Conservation (phyloP, 768 basidiomycete species). For the Pisolithus microcarpus region DNA sequence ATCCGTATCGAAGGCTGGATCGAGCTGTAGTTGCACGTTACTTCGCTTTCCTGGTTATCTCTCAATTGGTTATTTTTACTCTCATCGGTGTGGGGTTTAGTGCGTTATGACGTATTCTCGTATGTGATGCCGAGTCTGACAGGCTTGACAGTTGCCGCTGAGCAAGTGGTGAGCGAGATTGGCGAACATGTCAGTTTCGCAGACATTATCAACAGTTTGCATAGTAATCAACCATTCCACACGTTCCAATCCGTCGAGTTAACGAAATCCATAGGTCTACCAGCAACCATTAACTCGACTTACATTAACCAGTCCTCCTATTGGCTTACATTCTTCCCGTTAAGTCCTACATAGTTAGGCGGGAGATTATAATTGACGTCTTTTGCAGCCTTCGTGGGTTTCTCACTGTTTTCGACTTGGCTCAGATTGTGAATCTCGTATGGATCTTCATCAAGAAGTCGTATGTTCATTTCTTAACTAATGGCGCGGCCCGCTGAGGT, state of each 20-base stretch:
- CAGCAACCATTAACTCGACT: conserved; percentile 68
- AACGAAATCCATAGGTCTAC: conserved; percentile 32
- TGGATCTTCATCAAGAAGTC: conserved; percentile 80
- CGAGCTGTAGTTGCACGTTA: conserved; percentile 90
- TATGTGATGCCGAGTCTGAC: background rate
- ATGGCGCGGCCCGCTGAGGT: conserved; percentile 2
- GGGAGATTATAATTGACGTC: conserved; percentile 4
- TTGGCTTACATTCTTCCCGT: conserved; percentile 95
- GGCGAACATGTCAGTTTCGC: conserved; percentile 40
- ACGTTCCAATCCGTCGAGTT: background rate
- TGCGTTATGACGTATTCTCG: conserved; percentile 29
- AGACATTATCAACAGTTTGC: conserved; percentile 39
- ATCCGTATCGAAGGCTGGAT: conserved; percentile 57
- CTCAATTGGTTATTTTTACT: conserved; percentile 91
- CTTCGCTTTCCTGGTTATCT: conserved; percentile 89
- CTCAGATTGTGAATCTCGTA: conserved; percentile 87
- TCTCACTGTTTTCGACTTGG: conserved; percentile 89
- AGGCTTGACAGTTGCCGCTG: conserved; percentile 21
- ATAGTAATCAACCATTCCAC: conserved; percentile 26
- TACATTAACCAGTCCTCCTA: conserved; percentile 90
- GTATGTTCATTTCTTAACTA: conserved; percentile 31
- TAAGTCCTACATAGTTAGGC: conserved; percentile 22
- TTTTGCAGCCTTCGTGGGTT: conserved; percentile 77
- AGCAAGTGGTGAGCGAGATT: conserved; percentile 42
- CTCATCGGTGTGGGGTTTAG: conserved; percentile 85